Base-by-base conservation (phyloP, 2,329 filamentous ascomycete species). In the Stagonosporopsis chrysanthemi region DNA sequence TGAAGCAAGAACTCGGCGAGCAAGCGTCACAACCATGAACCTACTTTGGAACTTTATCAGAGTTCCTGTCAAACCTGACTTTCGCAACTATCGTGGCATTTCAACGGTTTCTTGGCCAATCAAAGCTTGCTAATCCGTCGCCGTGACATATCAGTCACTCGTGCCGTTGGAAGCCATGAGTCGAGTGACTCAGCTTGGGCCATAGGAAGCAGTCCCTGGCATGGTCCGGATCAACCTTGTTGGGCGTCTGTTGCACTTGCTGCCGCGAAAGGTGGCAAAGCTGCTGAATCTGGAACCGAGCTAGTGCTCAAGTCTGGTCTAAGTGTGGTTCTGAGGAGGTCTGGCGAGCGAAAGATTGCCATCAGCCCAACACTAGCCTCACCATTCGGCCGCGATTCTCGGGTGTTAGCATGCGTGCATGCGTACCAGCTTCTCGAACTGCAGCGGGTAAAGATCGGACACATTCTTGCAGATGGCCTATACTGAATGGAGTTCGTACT, bases 291-390 rank as follows among this genome's bases (percentile, higher is more conserved):
- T 3, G 24, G 31, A 24, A 24, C 49, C 3, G n/a, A 26, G 8
- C 29, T 43, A 17, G 38, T 17, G 6, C 6, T 43, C 36, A 9
- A 31, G 2, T 15, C 38, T 22, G 23, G 4, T 14, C 38, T 19
- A 19, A 19, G 19, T 19, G 2, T 19, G 19, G 19, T 19, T 19
- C 19, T 41, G 12, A 36, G 42, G 28, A 56, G 24, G 41, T 51
- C 36, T 38, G 36, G 36, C 47, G 50, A 46, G 35, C 41, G 44
- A 31, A 38, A 28, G 6, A 38, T 35, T 15, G 38, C 31, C 17
- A 48, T 31, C 31, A 48, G 39, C 31, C 39, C 17, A 54, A 22
- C 23, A 42, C 44, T 48, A 48, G 43, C 36, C 43, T 29, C 43
- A n/a, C 14, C 31, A n/a, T 12, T 39, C 17, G 12, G 36, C 36